Evolutionary conservation across 2,329 filamentous ascomycete genomes (phyloP), one percentile per base, ranked within the genome.

Genomic region (Aspergillus puulaauensis): DNA sequence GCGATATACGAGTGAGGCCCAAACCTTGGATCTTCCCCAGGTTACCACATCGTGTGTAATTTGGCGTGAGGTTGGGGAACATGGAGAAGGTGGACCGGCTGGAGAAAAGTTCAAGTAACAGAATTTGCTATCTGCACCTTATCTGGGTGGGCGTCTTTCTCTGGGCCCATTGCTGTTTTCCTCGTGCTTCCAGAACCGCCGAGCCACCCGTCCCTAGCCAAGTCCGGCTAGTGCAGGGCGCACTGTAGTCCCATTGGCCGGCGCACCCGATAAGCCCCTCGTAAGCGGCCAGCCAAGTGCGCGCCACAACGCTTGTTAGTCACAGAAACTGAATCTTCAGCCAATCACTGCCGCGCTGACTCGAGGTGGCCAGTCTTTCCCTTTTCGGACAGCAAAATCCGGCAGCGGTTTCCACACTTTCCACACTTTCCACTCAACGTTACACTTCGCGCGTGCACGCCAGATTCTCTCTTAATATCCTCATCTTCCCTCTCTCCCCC

Each of bases 271-370:
- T 47, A 54, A 54, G 52, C 43, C 52, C 52, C 43, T 23, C 37
- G 27, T 23, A 3, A 11, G 19, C 43, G 24, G 51, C 40, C 40
- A 21, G 21, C 47, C 51, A 48, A 45, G 21, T 7, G 21, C 47
- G 31, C 52, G 51, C 56, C 56, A 58, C 56, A 55, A 55, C 47
- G 46, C 56, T 58, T 58, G 31, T 58, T 58, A 58, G 56, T 58
- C 56, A 58, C 56, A 41, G 50, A 54, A 50, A 45, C 51, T 43
- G 24, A 39, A 40, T 23, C 37, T 3, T 2, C 2, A 6, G 19
- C 55, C 49, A 48, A 48, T 49, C 27, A 33, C n/a, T 1, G 6
- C 7, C 27, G n/a, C 14, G n/a, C 3, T 11, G 35, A 27, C n/a
- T 12, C 4, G 21, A 3, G 15, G 23, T 44, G 49, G 49, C 27